These are phyloP conservation scores for Silene vulgaris DNA, from an alignment of 179 eudicot genomes.

Conservation along the genomic window DNA sequence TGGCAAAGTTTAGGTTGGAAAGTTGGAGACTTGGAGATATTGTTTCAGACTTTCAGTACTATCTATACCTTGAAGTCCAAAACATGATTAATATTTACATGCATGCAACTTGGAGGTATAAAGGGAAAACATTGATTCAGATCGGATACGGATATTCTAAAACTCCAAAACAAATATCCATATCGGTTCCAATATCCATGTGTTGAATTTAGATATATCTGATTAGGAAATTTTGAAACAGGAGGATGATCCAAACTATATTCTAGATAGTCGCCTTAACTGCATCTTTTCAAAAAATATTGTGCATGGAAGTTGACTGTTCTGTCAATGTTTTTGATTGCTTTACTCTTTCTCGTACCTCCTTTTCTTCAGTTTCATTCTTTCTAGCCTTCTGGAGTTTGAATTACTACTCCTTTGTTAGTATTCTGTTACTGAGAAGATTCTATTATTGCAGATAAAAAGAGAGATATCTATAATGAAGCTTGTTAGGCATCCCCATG, in stretches of 20 bases:
- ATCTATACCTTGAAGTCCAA: too few relatives aligned
- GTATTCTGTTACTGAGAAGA: conserved; percentile 5
- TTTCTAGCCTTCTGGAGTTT: background rate
- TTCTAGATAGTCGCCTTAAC: background rate
- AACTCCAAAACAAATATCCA: too few relatives aligned
- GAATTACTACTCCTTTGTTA: too few relatives aligned
- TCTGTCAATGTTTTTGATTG: background rate
- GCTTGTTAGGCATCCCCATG: conserved; percentile 84
- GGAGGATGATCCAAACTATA: background rate
- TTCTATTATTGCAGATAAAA: conserved; percentile 62
- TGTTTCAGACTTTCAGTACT: too few relatives aligned
- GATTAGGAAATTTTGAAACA: background rate
- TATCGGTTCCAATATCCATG: too few relatives aligned
- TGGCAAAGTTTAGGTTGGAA: too few relatives aligned
- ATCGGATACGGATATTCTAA: too few relatives aligned
- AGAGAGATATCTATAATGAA: conserved; percentile 93
- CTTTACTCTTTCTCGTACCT: background rate
- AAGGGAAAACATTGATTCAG: too few relatives aligned
- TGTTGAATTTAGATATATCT: too few relatives aligned
- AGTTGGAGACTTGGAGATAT: too few relatives aligned
- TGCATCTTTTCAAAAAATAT: background rate
- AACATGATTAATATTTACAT: too few relatives aligned
- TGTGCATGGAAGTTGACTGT: conserved; percentile 2
- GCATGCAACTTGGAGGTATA: too few relatives aligned
- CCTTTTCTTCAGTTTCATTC: background rate